Base-by-base conservation (phyloP, 2,329 filamentous ascomycete species). In the Penicillium polonicum region DNA sequence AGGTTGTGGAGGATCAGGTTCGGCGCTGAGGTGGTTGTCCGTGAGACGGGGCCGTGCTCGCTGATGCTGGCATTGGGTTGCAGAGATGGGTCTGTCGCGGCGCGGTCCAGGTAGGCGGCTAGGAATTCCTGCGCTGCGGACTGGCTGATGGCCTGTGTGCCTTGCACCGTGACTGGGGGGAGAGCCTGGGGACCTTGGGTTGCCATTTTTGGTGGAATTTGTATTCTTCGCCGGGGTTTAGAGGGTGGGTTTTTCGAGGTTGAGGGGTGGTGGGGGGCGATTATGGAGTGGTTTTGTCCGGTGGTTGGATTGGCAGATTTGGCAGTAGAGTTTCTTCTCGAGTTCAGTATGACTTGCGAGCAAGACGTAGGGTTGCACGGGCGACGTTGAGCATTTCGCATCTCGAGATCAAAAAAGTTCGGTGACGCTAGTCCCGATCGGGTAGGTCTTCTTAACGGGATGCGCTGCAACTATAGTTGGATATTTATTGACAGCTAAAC, bases 1-100 rank as follows among this genome's bases (percentile, higher is more conserved):
- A 79, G 63, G 58, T 77, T 78, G 66, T 79, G 77, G 43, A 79
- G 66, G 25, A 76, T 74, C 21, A 79, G 66, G 33, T 78, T 78
- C 1, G 75, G 74, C 23, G 74, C 72, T 4, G 73, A 69, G 39
- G 74, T 72, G 13, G 76, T 74, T 35, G 72, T 76, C 52, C 74
- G 74, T 27, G 75, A 75, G 52, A 76, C 66, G 36, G 77, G 77
- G 2, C 77, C 77, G 48, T 76, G 71, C 52, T 76, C 75, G 51
- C 73, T 77, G 58, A 79, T 76, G 55, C 72, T 72, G 29, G 77
- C 74, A 58, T 76, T 78, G 29, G 77, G 77, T 57, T 79, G 76
- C 12, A 78, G 70, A 15, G 74, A 71, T 23, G 77, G 72, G 60
- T 79, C 76, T 36, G 71, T 76, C 55, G 66, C 65, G 55, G 77